A percentile compares a stretch with the other conserved stretches of the same genome.
Evolutionary conservation across 2,329 filamentous ascomycete genomes (phyloP).

Genomic region (Alternaria infectoria): DNA sequence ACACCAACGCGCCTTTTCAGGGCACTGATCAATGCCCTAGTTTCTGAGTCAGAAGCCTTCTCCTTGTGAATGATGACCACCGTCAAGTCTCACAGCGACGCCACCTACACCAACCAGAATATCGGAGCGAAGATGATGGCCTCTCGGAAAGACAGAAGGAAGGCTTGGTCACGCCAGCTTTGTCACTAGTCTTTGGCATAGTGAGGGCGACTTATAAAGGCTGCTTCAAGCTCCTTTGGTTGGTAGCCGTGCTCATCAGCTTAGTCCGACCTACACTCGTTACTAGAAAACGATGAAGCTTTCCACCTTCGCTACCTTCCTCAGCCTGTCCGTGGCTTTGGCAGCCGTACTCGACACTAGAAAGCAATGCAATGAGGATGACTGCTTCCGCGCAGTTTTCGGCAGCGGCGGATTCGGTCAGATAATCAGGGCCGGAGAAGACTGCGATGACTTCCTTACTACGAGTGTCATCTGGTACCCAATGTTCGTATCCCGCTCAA

Average conservation of each 20-base stretch:
- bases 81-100: slow-evolving; percentile 7
- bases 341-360: slow-evolving; percentile 24
- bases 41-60: not conserved
- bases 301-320: slow-evolving; percentile 11
- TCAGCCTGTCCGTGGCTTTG: slow-evolving; percentile 14
- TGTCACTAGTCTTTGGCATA: not conserved
- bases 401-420: slow-evolving; percentile 19
- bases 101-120: slow-evolving; percentile 3
- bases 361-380: slow-evolving; percentile 28
- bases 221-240: not conserved
- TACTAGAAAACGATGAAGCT: slow-evolving; percentile 33
- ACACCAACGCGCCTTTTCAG: not conserved
- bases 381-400: slow-evolving; percentile 37
- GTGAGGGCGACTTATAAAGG: slow-evolving; percentile 7
- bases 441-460: slow-evolving; percentile 35
- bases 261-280: not conserved
- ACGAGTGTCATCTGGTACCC: slow-evolving; percentile 33
- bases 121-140: not conserved
- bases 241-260: not conserved
- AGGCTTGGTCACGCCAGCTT: not conserved
- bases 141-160: not conserved
- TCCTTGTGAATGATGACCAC: not conserved
- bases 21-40: not conserved
- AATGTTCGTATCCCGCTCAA: slow-evolving; percentile 18
- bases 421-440: slow-evolving; percentile 16